These are phyloP conservation scores for Phytophthora pini DNA, from an alignment of 352 stramenopile genomes.

Conservation along the genomic window DNA sequence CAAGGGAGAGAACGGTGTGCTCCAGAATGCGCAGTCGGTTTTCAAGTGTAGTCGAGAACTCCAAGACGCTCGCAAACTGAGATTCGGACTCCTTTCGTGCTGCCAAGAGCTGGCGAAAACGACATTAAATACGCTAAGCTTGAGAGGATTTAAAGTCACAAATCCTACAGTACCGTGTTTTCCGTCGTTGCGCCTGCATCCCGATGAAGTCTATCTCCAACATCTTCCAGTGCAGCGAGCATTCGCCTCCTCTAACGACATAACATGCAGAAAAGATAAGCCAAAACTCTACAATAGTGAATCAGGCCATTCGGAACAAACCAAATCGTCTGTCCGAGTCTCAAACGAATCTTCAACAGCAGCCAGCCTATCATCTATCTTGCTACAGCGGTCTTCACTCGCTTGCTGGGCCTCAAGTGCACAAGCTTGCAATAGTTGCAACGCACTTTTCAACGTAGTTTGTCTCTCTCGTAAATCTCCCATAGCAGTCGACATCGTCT, in stretches of 20 bases:
- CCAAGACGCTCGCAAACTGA: constrained; percentile 23
- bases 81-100: constrained; percentile 22
- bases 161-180: constrained; percentile 14
- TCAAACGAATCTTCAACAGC: constrained; percentile 54
- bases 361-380: constrained; percentile 45
- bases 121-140: background rate
- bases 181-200: constrained; percentile 21
- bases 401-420: constrained; percentile 48
- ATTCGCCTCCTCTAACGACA: constrained; percentile 27
- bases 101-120: constrained; percentile 21
- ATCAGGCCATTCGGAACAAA: constrained; percentile 16
- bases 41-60: constrained; percentile 30
- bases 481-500: constrained; percentile 30
- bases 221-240: constrained; percentile 28
- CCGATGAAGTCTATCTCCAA: constrained; percentile 30
- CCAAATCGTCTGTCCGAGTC: constrained; percentile 57
- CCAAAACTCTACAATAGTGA: background rate
- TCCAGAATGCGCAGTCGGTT: constrained; percentile 37
- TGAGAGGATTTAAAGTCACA: background rate
- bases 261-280: constrained; percentile 3
- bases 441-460: constrained; percentile 48
- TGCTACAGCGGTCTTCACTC: constrained; percentile 35
- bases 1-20: constrained; percentile 30
- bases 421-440: constrained; percentile 55
- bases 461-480: constrained; percentile 62